Conservation (phyloP, 306 rosid species). For the Comarum palustre region DNA sequence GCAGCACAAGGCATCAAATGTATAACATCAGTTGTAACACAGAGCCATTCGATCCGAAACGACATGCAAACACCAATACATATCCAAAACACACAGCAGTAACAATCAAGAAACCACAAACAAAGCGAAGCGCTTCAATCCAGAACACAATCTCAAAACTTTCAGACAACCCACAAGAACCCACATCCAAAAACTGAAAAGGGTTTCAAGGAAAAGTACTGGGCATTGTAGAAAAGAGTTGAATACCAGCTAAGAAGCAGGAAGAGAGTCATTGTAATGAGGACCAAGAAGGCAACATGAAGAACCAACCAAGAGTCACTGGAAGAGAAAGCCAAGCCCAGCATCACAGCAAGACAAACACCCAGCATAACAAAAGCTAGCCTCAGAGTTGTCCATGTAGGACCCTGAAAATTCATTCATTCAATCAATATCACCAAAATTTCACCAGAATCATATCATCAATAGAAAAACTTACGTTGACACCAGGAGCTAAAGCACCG, state of each 20-base stretch:
- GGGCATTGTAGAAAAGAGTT: constrained; percentile 12
- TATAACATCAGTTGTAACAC: neutral
- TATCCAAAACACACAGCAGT: neutral
- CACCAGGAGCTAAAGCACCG: constrained; percentile 91
- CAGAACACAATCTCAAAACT: constrained; percentile 4
- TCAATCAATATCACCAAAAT: neutral
- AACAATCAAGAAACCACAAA: neutral
- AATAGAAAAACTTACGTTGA: constrained; percentile 41
- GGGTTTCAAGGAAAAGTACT: neutral
- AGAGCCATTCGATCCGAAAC: neutral
- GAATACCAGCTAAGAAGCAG: constrained; percentile 80
- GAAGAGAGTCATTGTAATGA: constrained; percentile 66
- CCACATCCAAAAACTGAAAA: constrained; percentile 3
- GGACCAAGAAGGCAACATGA: constrained; percentile 73
- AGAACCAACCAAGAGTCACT: constrained; percentile 72
- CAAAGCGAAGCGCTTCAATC: neutral
- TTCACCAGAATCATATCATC: neutral
- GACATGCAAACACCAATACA: neutral
- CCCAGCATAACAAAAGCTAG: constrained; percentile 69
- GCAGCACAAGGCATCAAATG: neutral
- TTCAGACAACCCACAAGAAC: neutral
- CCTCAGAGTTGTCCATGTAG: constrained; percentile 77
- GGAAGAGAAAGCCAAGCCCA: constrained; percentile 79
- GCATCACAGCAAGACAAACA: constrained; percentile 65
- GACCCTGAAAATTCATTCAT: constrained; percentile 44